A percentile compares a stretch with the other conserved stretches of the same genome.
These are phyloP conservation scores for Musa balbisiana DNA, from an alignment of 202 grass and related monocot genomes.

Conservation along the genomic window DNA sequence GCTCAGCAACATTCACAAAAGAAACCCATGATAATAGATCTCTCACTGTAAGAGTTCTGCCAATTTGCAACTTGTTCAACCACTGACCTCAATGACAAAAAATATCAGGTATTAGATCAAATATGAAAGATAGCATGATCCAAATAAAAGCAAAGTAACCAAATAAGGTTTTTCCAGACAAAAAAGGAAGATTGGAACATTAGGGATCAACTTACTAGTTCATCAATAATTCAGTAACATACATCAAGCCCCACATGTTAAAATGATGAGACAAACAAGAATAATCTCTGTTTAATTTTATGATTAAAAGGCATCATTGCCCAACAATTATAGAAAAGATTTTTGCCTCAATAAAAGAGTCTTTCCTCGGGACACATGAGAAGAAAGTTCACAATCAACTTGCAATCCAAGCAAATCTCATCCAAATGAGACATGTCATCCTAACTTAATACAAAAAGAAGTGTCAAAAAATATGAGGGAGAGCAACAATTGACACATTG, in stretches of 20 bases:
- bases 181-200: not conserved
- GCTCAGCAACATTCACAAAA: constrained; percentile 63
- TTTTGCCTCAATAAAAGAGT: not conserved
- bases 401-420: no score
- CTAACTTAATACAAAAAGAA: not conserved
- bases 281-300: not conserved
- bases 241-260: not conserved
- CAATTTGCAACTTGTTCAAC: constrained; percentile 80
- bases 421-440: not conserved
- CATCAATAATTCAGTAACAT: not conserved
- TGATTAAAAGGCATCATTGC: not conserved
- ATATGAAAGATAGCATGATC: not conserved
- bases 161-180: not conserved
- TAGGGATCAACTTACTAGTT: not conserved
- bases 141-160: not conserved
- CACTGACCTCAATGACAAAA: constrained; percentile 30
- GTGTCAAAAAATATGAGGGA: no score
- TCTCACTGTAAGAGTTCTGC: constrained; percentile 69
- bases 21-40: constrained; percentile 87
- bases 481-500: no score
- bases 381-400: not conserved
- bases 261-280: constrained; percentile 8
- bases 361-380: not conserved
- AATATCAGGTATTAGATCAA: constrained; percentile 16
- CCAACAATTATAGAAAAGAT: not conserved